Conservation (phyloP, 1,284 basidiomycete genomes). For the Ceratorhiza oryzae-sativae region DNA sequence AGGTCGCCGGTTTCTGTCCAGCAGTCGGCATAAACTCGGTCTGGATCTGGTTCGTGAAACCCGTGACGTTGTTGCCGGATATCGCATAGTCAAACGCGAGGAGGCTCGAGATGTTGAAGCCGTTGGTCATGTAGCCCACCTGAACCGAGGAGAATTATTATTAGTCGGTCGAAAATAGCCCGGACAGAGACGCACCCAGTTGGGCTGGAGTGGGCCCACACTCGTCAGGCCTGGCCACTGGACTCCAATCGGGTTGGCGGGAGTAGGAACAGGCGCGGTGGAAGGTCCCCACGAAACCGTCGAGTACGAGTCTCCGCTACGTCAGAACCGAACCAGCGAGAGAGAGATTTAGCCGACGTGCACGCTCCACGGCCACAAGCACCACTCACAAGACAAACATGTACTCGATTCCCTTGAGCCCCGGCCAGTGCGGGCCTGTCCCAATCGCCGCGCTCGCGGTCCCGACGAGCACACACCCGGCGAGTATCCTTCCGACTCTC, state of each 20-base stretch:
- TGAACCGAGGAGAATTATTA: neutral
- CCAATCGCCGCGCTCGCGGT: neutral
- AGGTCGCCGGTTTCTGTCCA: constrained; percentile 7
- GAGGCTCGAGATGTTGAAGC: constrained; percentile 7
- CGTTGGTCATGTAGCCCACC: constrained; percentile 23
- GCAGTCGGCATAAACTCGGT: constrained; percentile 10
- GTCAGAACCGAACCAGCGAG: no score
- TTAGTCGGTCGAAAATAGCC: neutral
- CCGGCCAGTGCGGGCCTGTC: constrained; percentile 15
- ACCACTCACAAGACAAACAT: constrained; percentile 21
- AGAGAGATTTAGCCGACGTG: neutral
- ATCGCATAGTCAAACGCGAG: constrained; percentile 20
- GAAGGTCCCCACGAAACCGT: constrained; percentile 13
- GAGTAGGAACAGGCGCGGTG: neutral
- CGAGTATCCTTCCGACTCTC: neutral
- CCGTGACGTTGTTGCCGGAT: constrained; percentile 10
- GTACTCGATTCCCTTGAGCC: neutral
- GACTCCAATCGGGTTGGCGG: constrained; percentile 2
- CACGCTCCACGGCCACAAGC: neutral
- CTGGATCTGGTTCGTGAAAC: constrained; percentile 14
- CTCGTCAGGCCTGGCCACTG: constrained; percentile 10
- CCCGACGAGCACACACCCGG: neutral
- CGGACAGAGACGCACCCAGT: constrained; percentile 10
- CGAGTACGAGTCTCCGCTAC: constrained; percentile 17
- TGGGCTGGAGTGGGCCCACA: constrained; percentile 5